Conservation (phyloP, 1,139 yeast genomes). For the Saccharomyces hybrid region DNA sequence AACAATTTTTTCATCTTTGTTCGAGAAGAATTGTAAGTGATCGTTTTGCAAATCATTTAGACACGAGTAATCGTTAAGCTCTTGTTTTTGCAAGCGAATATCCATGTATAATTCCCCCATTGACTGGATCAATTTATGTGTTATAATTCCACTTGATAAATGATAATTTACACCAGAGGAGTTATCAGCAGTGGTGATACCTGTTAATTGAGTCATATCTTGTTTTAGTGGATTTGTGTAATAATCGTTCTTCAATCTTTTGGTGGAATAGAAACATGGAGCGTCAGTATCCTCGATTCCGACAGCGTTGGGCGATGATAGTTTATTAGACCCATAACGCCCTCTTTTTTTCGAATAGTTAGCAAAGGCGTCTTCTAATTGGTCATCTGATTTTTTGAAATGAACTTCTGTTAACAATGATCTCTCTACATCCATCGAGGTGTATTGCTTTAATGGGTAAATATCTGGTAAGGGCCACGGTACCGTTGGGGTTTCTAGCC, state of each 20-base stretch:
- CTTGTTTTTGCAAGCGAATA: constrained; percentile 25
- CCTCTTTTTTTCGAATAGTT: constrained; percentile 22
- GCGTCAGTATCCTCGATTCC: constrained; percentile 10
- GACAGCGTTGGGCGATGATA: constrained; percentile 36
- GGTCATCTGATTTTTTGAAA: constrained; percentile 37
- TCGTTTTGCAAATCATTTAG: constrained; percentile 20
- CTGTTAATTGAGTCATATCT: constrained; percentile 49
- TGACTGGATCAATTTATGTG: constrained; percentile 44
- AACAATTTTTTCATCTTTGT: constrained; percentile 17
- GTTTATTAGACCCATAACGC: constrained; percentile 10
- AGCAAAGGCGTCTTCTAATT: constrained; percentile 24
- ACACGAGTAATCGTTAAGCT: constrained; percentile 24
- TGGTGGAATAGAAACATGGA: constrained; percentile 47
- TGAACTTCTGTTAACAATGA: constrained; percentile 73
- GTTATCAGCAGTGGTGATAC: constrained; percentile 42
- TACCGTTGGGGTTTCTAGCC: constrained; percentile 41
- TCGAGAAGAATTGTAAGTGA: constrained; percentile 20
- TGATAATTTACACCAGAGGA: constrained; percentile 28
- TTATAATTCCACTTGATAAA: constrained; percentile 35
- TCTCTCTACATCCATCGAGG: constrained; percentile 68
- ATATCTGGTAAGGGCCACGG: constrained; percentile 81
- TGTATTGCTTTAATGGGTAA: constrained; percentile 53
- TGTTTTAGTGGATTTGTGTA: constrained; percentile 58
- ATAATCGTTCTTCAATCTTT: constrained; percentile 63
- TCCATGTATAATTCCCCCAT: constrained; percentile 31